phyloP scores from a whole-genome alignment of 768 basidiomycete species.

The Tephrocybe sp. region DNA sequence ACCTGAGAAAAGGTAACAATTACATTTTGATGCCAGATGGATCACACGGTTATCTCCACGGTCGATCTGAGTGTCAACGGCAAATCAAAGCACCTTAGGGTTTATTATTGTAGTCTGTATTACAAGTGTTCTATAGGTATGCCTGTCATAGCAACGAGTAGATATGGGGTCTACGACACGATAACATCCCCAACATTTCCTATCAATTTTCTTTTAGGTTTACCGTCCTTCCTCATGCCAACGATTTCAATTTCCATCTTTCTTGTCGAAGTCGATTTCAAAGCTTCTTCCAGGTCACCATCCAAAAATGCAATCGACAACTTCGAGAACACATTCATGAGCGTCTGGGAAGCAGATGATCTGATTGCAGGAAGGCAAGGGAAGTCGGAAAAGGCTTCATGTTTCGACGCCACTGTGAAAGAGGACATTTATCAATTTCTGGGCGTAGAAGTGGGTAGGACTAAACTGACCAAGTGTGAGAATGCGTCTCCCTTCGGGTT shows the following conservation, averaged over 20 bases:
- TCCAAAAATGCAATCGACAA: constrained; percentile 46
- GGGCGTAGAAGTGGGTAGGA: not conserved
- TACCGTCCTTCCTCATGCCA: constrained; percentile 44
- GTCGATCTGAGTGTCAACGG: too few relatives aligned
- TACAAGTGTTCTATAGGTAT: too few relatives aligned
- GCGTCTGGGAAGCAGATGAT: constrained; percentile 27
- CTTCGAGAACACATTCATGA: constrained; percentile 34
- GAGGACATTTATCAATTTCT: not conserved
- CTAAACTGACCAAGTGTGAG: constrained; percentile 46
- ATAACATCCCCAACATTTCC: constrained; percentile 47
- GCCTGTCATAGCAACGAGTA: too few relatives aligned
- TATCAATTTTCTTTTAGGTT: constrained; percentile 40
- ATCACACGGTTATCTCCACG: too few relatives aligned
- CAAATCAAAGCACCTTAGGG: too few relatives aligned
- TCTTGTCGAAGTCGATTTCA: constrained; percentile 28
- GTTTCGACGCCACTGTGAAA: constrained; percentile 42
- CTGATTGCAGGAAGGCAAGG: constrained; percentile 41
- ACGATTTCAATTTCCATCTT: constrained; percentile 40
- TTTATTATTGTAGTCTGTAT: too few relatives aligned
- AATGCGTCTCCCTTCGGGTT: constrained; percentile 39
- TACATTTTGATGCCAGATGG: too few relatives aligned
- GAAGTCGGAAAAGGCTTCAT: constrained; percentile 50
- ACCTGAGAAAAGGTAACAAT: too few relatives aligned
- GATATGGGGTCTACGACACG: constrained; percentile 29
- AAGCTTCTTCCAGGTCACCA: constrained; percentile 32